phyloP scores from a whole-genome alignment of 257 asterid genomes.

The Euphrasia confusa region DNA sequence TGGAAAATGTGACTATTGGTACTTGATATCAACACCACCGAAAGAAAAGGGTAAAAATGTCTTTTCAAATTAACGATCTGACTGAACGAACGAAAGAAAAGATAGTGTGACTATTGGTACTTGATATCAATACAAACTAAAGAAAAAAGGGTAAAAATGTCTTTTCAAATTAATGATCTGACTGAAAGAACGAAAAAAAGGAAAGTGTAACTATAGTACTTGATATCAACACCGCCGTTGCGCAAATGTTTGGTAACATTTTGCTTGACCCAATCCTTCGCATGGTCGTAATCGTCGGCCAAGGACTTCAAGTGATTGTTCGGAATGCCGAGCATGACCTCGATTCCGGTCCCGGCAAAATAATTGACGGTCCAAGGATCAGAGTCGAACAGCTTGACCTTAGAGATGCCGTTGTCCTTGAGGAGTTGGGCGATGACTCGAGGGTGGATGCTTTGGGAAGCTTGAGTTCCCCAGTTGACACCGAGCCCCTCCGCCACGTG shows the following conservation, averaged over 20 bases:
- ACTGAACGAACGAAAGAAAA: no score
- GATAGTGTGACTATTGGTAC: no score
- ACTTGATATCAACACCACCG: no score
- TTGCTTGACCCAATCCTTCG: conserved; percentile 55
- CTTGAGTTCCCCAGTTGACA: conserved; percentile 79
- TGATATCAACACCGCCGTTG: conserved; percentile 59
- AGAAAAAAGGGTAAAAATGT: no score
- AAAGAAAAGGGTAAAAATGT: no score
- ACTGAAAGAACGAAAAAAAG: no score
- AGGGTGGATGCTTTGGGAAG: conserved; percentile 51
- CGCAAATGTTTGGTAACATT: conserved; percentile 54
- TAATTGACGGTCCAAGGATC: conserved; percentile 49
- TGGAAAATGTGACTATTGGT: no score
- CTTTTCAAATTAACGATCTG: no score
- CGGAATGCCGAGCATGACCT: conserved; percentile 84
- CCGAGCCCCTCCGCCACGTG: conserved; percentile 42
- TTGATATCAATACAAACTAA: no score
- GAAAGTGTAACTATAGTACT: conserved; percentile 22
- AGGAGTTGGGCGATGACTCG: conserved; percentile 41
- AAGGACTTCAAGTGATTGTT: conserved; percentile 42
- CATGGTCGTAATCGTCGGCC: conserved; percentile 42
- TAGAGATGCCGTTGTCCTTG: conserved; percentile 51
- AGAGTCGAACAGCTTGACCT: conserved; percentile 60
- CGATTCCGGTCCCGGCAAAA: conserved; percentile 64
- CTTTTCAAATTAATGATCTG: no score